These are phyloP conservation scores for Inosperma sp. DNA, from an alignment of 768 basidiomycete species.

Conservation along the genomic window DNA sequence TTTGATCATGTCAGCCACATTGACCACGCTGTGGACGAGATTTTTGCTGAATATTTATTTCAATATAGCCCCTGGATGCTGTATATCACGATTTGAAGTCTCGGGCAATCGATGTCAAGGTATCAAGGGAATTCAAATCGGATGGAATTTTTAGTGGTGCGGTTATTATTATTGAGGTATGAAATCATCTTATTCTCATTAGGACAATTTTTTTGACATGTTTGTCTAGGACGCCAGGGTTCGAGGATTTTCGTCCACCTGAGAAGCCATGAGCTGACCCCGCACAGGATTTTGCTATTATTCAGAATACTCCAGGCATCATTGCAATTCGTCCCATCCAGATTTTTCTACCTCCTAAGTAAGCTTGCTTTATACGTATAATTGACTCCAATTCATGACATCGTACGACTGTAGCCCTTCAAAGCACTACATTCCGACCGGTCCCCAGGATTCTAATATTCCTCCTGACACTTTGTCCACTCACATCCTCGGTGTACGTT, in stretches of 20 bases:
- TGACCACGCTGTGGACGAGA: neutral
- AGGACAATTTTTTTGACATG: neutral
- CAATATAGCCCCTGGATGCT: constrained; percentile 41
- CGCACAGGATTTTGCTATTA: constrained; percentile 42
- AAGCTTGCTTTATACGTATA: neutral
- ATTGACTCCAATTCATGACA: neutral
- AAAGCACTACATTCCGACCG: constrained; percentile 34
- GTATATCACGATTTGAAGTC: constrained; percentile 43
- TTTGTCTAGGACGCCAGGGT: constrained; percentile 17
- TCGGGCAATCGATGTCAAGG: constrained; percentile 39
- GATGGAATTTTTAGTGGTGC: constrained; percentile 58
- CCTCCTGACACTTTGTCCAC: constrained; percentile 44
- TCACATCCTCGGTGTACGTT: constrained; percentile 47
- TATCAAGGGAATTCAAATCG: constrained; percentile 50
- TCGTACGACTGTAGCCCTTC: constrained; percentile 33
- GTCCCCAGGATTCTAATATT: constrained; percentile 34
- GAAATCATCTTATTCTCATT: constrained; percentile 16
- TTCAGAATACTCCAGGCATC: constrained; percentile 46
- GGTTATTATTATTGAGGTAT: constrained; percentile 42
- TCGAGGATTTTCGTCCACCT: constrained; percentile 1
- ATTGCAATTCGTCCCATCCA: constrained; percentile 51
- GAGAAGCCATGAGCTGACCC: neutral
- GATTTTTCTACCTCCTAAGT: constrained; percentile 35
- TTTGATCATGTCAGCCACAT: constrained; percentile 1
- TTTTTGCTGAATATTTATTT: neutral